Percentiles rank a stretch among this genome's conserved stretches.
These are phyloP conservation scores for Cadophora malorum DNA, from an alignment of 2,329 filamentous ascomycete species.

Conservation along the genomic window DNA sequence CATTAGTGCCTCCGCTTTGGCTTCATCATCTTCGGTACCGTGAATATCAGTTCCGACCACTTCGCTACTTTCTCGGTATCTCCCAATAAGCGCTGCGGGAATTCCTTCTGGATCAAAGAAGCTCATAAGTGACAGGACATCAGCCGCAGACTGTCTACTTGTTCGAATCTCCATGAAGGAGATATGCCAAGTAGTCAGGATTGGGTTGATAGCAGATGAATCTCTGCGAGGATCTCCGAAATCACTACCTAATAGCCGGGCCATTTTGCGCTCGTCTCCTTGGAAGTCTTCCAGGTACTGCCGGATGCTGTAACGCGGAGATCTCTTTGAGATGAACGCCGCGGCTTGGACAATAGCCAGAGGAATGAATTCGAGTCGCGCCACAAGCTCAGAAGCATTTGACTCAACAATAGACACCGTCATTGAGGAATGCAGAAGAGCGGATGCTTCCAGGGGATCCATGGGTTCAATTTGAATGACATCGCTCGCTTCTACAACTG, in stretches of 20 bases:
- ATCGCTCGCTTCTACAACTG: slow-evolving; percentile 9
- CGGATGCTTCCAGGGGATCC: neutral
- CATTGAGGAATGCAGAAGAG: neutral
- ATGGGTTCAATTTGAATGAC: neutral
- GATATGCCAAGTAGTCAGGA: neutral
- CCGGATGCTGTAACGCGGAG: too few species aligned
- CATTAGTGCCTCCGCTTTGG: too few species aligned
- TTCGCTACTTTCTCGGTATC: slow-evolving; percentile 29
- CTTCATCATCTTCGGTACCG: too few species aligned
- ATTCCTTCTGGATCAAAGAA: neutral
- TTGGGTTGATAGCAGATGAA: neutral
- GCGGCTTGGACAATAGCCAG: neutral
- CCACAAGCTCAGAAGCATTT: neutral
- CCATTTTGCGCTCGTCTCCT: neutral
- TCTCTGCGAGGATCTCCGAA: neutral
- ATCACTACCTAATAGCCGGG: neutral
- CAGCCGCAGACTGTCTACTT: neutral
- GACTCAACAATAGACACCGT: too few species aligned
- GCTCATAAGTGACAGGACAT: neutral
- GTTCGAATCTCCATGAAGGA: neutral
- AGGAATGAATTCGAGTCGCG: neutral
- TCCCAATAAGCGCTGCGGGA: neutral
- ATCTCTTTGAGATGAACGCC: neutral
- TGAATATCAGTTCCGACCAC: too few species aligned
- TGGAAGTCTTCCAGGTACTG: neutral